Percentiles rank a stretch among this genome's conserved stretches.
phyloP scores from a whole-genome alignment of 495 filamentous ascomycete genomes.

The Tirmania nivea region DNA sequence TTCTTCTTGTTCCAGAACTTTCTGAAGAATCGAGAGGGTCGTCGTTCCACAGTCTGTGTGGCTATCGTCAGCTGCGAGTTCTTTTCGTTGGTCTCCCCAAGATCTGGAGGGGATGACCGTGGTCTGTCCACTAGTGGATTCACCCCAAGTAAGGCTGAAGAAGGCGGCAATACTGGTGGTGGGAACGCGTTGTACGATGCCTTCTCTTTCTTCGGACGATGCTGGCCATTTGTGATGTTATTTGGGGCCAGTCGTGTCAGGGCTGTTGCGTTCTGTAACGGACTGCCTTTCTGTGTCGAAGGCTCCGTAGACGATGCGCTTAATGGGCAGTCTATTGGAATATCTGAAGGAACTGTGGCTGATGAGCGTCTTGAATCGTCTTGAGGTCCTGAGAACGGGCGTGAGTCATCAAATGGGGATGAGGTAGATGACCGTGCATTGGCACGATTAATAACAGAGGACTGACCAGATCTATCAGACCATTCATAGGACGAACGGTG shows the following conservation, averaged over 20 bases:
- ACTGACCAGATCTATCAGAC: neutral
- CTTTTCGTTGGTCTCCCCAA: conserved; percentile 16
- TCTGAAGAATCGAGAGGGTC: conserved; percentile 18
- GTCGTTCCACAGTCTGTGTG: conserved; percentile 13
- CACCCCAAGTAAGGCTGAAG: neutral
- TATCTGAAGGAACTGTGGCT: neutral
- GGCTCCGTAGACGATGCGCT: neutral
- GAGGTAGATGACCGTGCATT: neutral
- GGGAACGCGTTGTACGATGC: conserved; percentile 16
- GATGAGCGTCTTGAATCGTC: neutral
- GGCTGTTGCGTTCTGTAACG: conserved; percentile 5
- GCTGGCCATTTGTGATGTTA: conserved; percentile 9
- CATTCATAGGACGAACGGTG: neutral
- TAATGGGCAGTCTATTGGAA: neutral
- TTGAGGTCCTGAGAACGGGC: neutral
- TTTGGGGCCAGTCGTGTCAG: conserved; percentile 2
- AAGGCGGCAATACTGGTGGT: conserved; percentile 4
- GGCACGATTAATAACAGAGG: neutral
- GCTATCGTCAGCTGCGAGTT: conserved; percentile 10
- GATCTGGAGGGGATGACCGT: conserved; percentile 17
- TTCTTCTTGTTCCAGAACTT: conserved; percentile 17
- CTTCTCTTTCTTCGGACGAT: conserved; percentile 13
- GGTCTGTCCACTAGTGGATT: conserved; percentile 6
- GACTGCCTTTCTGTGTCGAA: neutral
- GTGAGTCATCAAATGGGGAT: neutral